Base-by-base conservation (phyloP, 257 asterid species). In the Hygrophila difformis region DNA sequence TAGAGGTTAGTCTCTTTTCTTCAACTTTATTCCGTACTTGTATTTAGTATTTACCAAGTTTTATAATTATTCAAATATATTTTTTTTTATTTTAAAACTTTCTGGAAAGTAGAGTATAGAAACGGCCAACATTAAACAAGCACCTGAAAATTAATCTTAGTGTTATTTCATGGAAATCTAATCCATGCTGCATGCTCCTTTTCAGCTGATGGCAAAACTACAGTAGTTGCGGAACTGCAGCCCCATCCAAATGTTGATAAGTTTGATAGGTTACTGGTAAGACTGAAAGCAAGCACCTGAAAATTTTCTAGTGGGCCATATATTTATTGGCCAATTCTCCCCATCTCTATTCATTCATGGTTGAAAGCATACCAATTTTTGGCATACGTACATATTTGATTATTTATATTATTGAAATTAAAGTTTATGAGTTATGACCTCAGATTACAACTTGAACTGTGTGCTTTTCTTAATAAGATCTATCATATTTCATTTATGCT, bases 261-360 rank as follows among this genome's bases (percentile, higher is more conserved):
- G 76, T 80, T 85, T 67, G 96, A 79, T 55, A 70, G 93, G 54
- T 70, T 85, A 52, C 57, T 89, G 94, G 98, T 89, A 76, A 77
- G 87, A 44, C 53, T 47, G 53, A 48, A 43, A 63, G 15, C 50
- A 46, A 31, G 61, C 15, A 37, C 35, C 47, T 54, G 38, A 33
- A 24, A 54, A 44, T 45, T 36, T 45, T 29, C 52, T 41, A 11
- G n/a, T n/a, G n/a, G n/a, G n/a, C n/a, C 44, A 28, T 42, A 28
- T 33, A 52, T 41, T 38, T n/a, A n/a, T n/a, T n/a, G n/a, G n/a
- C n/a, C n/a, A n/a, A n/a, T n/a, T n/a, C n/a, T n/a, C n/a, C n/a
- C n/a, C n/a, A 11, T 39, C 48, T 26, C 33, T 19, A 14, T 16
- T 39, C 18, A 15, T 56, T 16, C 54, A 38, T 47, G n/a, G n/a